Evolutionary conservation across 1,284 basidiomycete genomes (phyloP).

Genomic region (Leccinum fuscescens): DNA sequence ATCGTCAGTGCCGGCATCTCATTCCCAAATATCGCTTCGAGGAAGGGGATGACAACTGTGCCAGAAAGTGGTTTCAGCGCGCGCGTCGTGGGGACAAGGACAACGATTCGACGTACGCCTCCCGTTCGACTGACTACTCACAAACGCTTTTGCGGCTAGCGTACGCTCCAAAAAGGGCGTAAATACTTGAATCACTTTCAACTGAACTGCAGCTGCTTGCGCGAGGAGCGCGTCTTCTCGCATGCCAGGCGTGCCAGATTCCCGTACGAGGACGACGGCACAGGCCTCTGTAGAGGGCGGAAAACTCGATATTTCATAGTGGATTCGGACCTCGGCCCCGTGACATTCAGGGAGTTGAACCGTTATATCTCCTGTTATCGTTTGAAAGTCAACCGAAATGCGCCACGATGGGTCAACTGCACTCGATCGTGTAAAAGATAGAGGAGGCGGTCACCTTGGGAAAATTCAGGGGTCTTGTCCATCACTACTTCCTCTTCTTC

Average conservation of each 20-base stretch:
- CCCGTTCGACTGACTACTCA: constrained; percentile 12
- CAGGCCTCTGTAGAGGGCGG: constrained; percentile 39
- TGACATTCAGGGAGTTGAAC: constrained; percentile 8
- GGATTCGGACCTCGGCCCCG: constrained; percentile 27
- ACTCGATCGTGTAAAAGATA: not conserved
- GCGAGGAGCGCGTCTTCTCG: constrained; percentile 9
- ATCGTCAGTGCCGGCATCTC: constrained; percentile 45
- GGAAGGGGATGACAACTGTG: constrained; percentile 19
- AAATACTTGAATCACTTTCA: constrained; percentile 23
- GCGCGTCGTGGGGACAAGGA: not conserved
- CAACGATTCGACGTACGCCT: constrained; percentile 17
- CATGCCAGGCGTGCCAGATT: constrained; percentile 8
- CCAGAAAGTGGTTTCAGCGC: constrained; percentile 1
- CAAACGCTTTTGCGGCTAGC: constrained; percentile 27
- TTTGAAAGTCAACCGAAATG: not conserved
- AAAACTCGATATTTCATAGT: constrained; percentile 50
- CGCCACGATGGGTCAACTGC: not conserved
- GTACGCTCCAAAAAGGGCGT: constrained; percentile 23
- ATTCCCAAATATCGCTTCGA: constrained; percentile 19
- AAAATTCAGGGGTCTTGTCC: constrained; percentile 36
- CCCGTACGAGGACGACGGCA: constrained; percentile 45
- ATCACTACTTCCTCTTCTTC: constrained; percentile 38
- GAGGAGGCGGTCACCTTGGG: constrained; percentile 36
- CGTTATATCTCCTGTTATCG: constrained; percentile 17
- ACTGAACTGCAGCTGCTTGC: constrained; percentile 20